Evolutionary conservation across 176 grass and related monocot species (phyloP).

Genomic region (Phyllostachys edulis): DNA sequence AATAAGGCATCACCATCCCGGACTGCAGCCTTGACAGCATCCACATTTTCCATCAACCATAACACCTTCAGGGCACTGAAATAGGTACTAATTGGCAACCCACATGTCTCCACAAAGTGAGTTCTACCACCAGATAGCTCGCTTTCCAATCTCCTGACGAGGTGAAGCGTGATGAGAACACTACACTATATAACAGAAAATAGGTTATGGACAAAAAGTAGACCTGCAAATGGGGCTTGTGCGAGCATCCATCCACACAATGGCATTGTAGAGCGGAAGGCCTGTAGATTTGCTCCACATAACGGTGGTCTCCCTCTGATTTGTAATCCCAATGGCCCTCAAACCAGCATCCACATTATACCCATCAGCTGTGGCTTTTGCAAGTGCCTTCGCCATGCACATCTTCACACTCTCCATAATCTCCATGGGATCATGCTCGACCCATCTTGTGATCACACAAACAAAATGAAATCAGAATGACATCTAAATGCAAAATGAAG

Average conservation of each 20-base stretch:
- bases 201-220: background rate
- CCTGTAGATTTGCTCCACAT: slow-evolving; percentile 95
- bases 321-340: slow-evolving; percentile 82
- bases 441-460: slow-evolving; percentile 60
- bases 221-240: slow-evolving; percentile 85
- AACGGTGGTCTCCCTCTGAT: slow-evolving; percentile 93
- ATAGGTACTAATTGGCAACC: slow-evolving; percentile 89
- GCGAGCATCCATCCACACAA: slow-evolving; percentile 98
- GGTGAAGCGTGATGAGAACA: background rate
- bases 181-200: background rate
- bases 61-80: slow-evolving; percentile 87
- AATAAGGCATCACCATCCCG: slow-evolving; percentile 66
- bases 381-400: slow-evolving; percentile 62
- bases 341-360: slow-evolving; percentile 56
- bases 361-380: slow-evolving; percentile 55
- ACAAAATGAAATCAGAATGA: background rate
- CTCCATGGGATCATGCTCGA: slow-evolving; percentile 95
- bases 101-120: slow-evolving; percentile 77
- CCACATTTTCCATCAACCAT: slow-evolving; percentile 93
- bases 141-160: slow-evolving; percentile 73
- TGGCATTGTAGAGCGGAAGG: slow-evolving; percentile 78
- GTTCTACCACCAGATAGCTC: slow-evolving; percentile 68
- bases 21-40: slow-evolving; percentile 62
- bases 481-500: background rate
- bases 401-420: slow-evolving; percentile 69